Evolutionary conservation across 768 basidiomycete species (phyloP).

Genomic region (Leccinellum albellum): DNA sequence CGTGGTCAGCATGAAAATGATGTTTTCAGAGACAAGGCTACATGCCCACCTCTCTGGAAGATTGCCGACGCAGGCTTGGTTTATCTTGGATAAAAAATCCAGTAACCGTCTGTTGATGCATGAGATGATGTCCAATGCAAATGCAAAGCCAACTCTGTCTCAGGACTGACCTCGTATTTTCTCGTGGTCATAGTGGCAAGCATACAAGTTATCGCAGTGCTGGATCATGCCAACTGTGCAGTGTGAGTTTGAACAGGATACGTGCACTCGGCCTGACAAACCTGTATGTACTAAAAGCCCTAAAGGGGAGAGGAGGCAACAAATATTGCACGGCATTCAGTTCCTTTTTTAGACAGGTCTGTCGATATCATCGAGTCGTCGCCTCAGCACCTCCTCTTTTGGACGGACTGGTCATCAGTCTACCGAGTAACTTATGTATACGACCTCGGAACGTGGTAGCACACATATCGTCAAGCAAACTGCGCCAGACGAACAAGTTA

Average conservation of each 20-base stretch:
- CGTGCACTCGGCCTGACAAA: background rate
- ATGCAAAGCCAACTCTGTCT: background rate
- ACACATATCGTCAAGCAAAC: background rate
- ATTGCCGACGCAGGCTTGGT: background rate
- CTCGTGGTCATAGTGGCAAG: background rate
- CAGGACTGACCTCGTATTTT: background rate
- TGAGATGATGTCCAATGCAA: background rate
- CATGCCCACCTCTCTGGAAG: background rate
- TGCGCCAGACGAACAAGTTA: background rate
- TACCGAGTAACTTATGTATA: background rate
- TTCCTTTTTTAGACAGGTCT: too few species aligned
- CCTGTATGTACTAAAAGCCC: background rate
- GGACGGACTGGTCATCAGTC: too few species aligned
- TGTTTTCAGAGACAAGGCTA: background rate
- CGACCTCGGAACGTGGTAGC: background rate
- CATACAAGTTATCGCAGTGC: background rate
- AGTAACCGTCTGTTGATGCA: background rate
- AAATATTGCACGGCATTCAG: too few species aligned
- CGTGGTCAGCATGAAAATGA: background rate
- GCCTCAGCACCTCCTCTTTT: too few species aligned
- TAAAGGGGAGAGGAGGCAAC: too few species aligned
- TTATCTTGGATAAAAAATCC: slow-evolving; percentile 13
- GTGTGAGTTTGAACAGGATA: background rate
- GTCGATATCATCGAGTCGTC: too few species aligned
- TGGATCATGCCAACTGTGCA: background rate